These are phyloP conservation scores for Hordeum marinum DNA, from an alignment of 176 grass and related monocot species.

Conservation along the genomic window DNA sequence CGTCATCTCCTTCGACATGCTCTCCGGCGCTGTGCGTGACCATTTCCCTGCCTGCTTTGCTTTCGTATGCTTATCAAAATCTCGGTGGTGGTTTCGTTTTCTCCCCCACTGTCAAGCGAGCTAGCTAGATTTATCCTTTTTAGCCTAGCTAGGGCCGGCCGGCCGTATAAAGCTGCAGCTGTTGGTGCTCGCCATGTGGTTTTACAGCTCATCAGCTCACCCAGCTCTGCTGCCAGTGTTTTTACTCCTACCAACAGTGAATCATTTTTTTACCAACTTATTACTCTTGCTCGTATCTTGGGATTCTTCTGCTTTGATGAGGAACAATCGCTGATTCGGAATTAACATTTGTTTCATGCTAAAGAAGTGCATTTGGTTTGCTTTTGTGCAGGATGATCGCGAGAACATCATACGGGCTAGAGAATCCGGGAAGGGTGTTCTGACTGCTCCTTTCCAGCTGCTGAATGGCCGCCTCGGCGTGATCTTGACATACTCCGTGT, in stretches of 20 bases:
- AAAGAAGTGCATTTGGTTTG: background rate
- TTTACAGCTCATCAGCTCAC: background rate
- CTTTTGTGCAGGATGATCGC: constrained; percentile 65
- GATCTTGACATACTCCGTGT: constrained; percentile 87
- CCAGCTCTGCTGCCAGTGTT: background rate
- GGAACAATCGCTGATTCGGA: background rate
- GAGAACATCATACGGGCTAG: constrained; percentile 82
- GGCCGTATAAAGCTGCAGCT: constrained; percentile 29
- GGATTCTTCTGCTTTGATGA: background rate
- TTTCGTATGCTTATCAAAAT: background rate
- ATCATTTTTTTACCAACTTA: constrained; percentile 7
- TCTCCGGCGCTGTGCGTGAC: constrained; percentile 70
- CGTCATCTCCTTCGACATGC: constrained; percentile 91
- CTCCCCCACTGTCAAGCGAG: background rate
- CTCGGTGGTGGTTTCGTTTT: background rate
- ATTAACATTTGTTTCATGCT: background rate
- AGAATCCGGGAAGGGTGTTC: constrained; percentile 83
- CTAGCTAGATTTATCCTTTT: constrained; percentile 25
- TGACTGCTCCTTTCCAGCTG: constrained; percentile 84
- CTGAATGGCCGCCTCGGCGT: constrained; percentile 92
- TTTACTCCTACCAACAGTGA: background rate
- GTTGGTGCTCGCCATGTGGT: constrained; percentile 36
- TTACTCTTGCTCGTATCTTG: background rate
- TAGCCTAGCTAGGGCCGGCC: constrained; percentile 5
- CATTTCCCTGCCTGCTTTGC: background rate